Evolutionary conservation across 768 basidiomycete genomes (phyloP), one percentile per base, ranked within the genome.

Genomic region (Mycena albidolilacea): DNA sequence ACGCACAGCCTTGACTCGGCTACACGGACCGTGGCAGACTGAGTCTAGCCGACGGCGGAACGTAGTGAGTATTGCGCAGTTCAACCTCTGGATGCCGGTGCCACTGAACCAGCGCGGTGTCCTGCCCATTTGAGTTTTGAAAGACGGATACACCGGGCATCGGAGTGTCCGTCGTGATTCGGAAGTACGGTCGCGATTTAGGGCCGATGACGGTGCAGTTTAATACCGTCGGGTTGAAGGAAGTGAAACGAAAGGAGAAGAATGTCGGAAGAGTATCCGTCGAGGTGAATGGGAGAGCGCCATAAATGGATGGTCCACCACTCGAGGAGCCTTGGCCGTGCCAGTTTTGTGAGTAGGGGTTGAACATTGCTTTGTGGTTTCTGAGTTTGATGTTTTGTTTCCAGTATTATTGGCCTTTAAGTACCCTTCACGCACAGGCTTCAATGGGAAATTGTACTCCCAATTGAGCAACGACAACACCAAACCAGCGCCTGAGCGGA

Each of bases 91-190:
- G 77, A 43, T 77, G 77, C 11, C 72, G 72, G 79, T 82, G 39
- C 87, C 87, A 88, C 58, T 83, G 81, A 50, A 88, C 74, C 70
- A 85, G 78, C 1, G 83, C 87, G 39, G 85, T 73, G 46, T 79
- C 81, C n/a, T 79, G 79, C 38, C 83, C 83, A 21, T 82, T 79
- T 2, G 78, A 78, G 65, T 85, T 82, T 64, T 84, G 84, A 68
- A 86, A 77, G 35, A 85, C 71, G 10, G 85, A 84, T 62, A 80
- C 80, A 2, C 80, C 82, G 3, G 83, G 82, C 8, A 79, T 78
- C 15, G 80, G 78, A 35, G 81, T 66, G 70, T 82, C 81, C 14
- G 86, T 86, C 46, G 76, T 76, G 68, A 88, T 67, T 64, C 82
- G 82, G 74, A 85, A 87, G 19, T 79, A 81, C 15, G 83, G 81